Base-by-base conservation (phyloP, 768 basidiomycete genomes). In the Lyophyllum shimeji region DNA sequence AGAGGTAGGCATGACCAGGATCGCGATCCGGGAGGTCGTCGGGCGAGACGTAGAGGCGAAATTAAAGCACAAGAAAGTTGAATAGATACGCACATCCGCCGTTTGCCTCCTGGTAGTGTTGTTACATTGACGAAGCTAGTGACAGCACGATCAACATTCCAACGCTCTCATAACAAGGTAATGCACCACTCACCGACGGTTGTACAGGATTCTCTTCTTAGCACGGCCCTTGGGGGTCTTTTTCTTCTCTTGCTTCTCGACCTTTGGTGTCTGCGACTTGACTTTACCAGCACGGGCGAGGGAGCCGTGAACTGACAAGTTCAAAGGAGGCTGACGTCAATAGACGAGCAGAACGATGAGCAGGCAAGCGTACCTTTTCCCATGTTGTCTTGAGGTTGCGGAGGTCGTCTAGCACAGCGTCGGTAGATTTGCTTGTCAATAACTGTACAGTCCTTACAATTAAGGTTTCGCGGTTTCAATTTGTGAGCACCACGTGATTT, bases 201-300 rank as follows among this genome's bases (percentile, higher is more conserved):
- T 95, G 84, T 95, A 96, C 61, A 61, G 31, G 13, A 61, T 64
- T 47, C 65, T 61, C 84, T 98, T 98, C 89, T 96, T 97, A 60
- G 96, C 96, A 71, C 96, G 93, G 60, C 96, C 96, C 78, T 90
- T 96, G 55, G 93, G 93, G 37, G 79, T 86, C 87, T 98, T 98
- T 89, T 95, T 95, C 89, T 97, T 98, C 82, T 98, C 96, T 81
- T 96, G 93, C 75, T 89, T 86, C 69, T 97, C 96, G 70, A 97
- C 96, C 80, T 98, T 98, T 69, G 95, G 95, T 69, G 89, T 92
- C 79, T 95, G 93, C 66, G 91, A 93, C 81, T 94, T 97, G 83
- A 98, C 96, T 86, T 98, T 98, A 75, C 95, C 95, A 73, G 95
- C 95, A 83, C 95, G 95, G 79, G 95, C 95, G 80, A 96, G 94